Evolutionary conservation across 129 eudicot genomes (phyloP), one percentile per base, ranked within the genome.

Genomic region (Silybum marianum): DNA sequence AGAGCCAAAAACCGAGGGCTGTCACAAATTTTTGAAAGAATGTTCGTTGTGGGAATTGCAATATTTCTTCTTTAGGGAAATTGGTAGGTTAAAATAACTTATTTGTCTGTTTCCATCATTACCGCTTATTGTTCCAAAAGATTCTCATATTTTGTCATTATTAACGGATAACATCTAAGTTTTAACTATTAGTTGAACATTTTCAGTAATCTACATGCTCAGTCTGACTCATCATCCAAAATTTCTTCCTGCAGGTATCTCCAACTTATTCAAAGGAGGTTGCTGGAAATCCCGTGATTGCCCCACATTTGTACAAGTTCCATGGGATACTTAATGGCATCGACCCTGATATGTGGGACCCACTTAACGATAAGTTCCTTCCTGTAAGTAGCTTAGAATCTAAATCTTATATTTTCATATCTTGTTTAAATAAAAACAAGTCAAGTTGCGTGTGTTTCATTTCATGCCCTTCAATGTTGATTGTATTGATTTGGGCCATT

Each of bases 281-380:
- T 76, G 88, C 98, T 84, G 88, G 88, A 74, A 87, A 93, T 84
- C 86, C 97, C 48, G 90, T 83, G 21, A 80, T 96, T 75, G 87
- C 98, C 67, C 95, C 99, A 82, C 88, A 96, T 79, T 87, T 96
- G 74, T 85, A 88, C 95, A 96, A 96, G 84, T 93, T 96, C 84
- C 97, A 91, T 70, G 99, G 99, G 71, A 93, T 96, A 78, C 88
- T 96, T 69, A 96, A 96, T 88, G 99, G 99, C 78, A 96, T 96
- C 70, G 99, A 96, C 87, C 99, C 97, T 2, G 99, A 93, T 82
- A 96, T 96, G 3, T 96, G 99, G 99, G 99, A 96, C 85, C 99
- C 99, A 1, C 93, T 81, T 78, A 93, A 96, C 54, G 99, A 96
- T 74, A 87, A 87, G 77, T 89, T 90, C 84, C 87, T 96, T 86